Percentiles rank a stretch among this genome's conserved stretches.
Evolutionary conservation across 164 flowering plant genomes (phyloP).

Genomic region (Dillenia turbinata): DNA sequence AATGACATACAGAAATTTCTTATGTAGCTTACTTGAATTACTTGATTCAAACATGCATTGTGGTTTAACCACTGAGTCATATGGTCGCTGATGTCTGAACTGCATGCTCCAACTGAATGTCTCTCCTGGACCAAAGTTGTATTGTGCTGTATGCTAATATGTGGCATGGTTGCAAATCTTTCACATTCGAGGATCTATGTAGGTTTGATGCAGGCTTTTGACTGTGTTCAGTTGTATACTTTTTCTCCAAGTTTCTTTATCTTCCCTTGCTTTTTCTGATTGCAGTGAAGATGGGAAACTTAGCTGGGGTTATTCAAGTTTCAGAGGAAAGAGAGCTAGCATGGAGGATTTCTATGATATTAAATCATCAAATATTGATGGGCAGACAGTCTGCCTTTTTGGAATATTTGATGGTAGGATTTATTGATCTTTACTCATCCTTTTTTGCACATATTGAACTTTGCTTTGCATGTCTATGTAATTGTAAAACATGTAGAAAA

Average conservation of each 20-base stretch:
- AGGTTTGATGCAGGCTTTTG: background rate
- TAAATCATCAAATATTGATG: conserved; percentile 64
- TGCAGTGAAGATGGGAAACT: conserved; percentile 85
- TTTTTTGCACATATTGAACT: background rate
- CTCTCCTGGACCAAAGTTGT: background rate
- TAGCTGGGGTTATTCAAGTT: conserved; percentile 92
- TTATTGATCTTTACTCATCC: conserved; percentile 8
- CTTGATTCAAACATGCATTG: too few relatives aligned
- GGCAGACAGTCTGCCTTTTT: conserved; percentile 68
- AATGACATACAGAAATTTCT: too few relatives aligned
- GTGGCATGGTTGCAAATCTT: background rate
- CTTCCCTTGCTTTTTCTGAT: conserved; percentile 8
- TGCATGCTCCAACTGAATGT: background rate
- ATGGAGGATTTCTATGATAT: conserved; percentile 97
- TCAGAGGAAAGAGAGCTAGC: conserved; percentile 88
- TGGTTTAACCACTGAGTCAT: too few relatives aligned
- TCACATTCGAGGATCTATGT: background rate
- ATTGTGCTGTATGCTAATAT: too few relatives aligned
- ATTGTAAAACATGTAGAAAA: too few relatives aligned
- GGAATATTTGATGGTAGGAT: conserved; percentile 94
- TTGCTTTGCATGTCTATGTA: too few relatives aligned
- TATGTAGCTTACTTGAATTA: too few relatives aligned
- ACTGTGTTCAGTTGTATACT: background rate
- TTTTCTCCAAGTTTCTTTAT: conserved; percentile 1
- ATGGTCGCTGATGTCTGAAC: background rate